A percentile compares a stretch with the other conserved stretches of the same genome.
phyloP scores from a whole-genome alignment of 805 yeast species.

The Kuraishia borneana region DNA sequence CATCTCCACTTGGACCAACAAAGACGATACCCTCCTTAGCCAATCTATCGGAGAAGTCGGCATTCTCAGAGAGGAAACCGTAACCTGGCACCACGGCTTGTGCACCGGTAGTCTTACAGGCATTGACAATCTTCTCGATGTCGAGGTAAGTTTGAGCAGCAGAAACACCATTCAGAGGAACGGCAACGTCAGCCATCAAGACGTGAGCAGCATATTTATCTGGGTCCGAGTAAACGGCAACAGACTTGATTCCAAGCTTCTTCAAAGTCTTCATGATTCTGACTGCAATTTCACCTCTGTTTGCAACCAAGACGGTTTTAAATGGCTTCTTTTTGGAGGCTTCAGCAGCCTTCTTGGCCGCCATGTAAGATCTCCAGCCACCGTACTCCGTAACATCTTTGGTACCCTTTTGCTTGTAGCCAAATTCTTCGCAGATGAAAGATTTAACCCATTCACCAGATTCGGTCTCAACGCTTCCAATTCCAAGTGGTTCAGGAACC shows the following conservation, averaged over 20 bases:
- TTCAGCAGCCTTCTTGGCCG: constrained; percentile 15
- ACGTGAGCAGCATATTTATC: constrained; percentile 89
- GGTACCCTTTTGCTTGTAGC: constrained; percentile 64
- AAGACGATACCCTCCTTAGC: constrained; percentile 74
- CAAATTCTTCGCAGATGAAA: constrained; percentile 87
- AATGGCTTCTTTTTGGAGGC: constrained; percentile 45
- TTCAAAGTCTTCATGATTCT: constrained; percentile 84
- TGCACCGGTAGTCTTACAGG: constrained; percentile 75
- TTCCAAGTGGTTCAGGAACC: constrained; percentile 94
- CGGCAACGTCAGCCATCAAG: constrained; percentile 66
- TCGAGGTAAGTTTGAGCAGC: constrained; percentile 89
- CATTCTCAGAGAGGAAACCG: constrained; percentile 93
- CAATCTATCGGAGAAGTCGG: constrained; percentile 89
- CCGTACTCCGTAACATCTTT: constrained; percentile 78
- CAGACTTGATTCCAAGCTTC: constrained; percentile 63
- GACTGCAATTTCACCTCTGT: constrained; percentile 97
- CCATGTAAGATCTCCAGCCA: constrained; percentile 71
- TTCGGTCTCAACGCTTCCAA: constrained; percentile 80
- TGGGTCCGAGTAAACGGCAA: constrained; percentile 85
- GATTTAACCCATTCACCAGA: constrained; percentile 83
- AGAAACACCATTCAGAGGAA: constrained; percentile 68
- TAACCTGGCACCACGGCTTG: constrained; percentile 98
- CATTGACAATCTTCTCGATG: constrained; percentile 73
- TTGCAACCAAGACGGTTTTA: constrained; percentile 82
- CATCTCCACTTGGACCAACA: constrained; percentile 95